Evolutionary conservation across 805 yeast genomes (phyloP).

Genomic region (Barnettozyma californica): DNA sequence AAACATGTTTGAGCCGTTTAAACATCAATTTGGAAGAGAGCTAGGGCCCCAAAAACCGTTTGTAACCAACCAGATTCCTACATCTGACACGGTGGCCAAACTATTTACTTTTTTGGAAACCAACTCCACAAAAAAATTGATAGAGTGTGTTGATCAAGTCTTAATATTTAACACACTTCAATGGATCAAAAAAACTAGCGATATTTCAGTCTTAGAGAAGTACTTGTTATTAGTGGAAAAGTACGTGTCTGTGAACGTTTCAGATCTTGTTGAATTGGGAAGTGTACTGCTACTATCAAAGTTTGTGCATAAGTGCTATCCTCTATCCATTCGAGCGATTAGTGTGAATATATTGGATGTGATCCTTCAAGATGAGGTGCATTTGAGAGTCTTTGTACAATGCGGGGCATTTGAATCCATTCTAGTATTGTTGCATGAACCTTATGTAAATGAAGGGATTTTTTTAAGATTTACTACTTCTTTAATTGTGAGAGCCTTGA

Average conservation of each 20-base stretch:
- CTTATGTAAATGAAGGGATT: conserved; percentile 34
- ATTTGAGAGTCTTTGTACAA: conserved; percentile 37
- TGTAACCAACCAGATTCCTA: neutral
- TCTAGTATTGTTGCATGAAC: conserved; percentile 40
- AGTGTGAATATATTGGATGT: conserved; percentile 7
- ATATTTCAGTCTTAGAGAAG: neutral
- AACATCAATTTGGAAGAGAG: neutral
- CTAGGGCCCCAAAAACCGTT: neutral
- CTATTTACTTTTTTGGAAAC: neutral
- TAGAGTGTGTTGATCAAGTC: neutral
- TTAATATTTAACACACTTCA: conserved; percentile 1
- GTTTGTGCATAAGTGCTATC: conserved; percentile 3
- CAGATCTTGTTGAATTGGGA: conserved; percentile 16
- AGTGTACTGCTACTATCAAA: conserved; percentile 13
- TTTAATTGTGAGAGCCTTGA: conserved; percentile 31
- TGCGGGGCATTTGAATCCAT: conserved; percentile 40
- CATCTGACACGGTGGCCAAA: neutral
- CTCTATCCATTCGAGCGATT: neutral
- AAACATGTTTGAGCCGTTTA: conserved; percentile 16
- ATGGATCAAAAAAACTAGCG: conserved; percentile 3
- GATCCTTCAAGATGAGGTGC: conserved; percentile 26
- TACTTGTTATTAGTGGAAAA: conserved; percentile 3
- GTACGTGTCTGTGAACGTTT: neutral
- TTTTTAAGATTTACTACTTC: conserved; percentile 35
- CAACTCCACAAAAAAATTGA: neutral